These are phyloP conservation scores for Candida gorgasii DNA, from an alignment of 805 yeast species.

Conservation along the genomic window DNA sequence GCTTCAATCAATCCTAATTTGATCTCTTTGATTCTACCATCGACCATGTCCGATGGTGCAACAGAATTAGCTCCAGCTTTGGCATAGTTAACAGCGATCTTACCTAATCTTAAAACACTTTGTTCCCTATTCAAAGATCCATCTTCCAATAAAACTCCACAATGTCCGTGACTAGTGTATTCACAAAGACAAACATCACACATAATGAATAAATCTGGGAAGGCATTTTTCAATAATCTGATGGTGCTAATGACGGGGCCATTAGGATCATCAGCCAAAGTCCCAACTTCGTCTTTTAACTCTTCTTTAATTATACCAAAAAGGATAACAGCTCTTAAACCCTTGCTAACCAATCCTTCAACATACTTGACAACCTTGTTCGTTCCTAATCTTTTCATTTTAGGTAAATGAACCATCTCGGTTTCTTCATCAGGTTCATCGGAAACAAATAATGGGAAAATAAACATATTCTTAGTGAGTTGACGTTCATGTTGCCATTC, in stretches of 20 bases:
- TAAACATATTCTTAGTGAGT: constrained; percentile 83
- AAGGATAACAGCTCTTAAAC: constrained; percentile 79
- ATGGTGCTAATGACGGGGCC: constrained; percentile 91
- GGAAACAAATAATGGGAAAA: constrained; percentile 86
- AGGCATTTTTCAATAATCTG: constrained; percentile 58
- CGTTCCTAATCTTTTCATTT: constrained; percentile 83
- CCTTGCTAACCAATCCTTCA: constrained; percentile 68
- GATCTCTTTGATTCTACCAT: constrained; percentile 88
- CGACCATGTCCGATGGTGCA: constrained; percentile 98
- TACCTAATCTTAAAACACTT: constrained; percentile 82
- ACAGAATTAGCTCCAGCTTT: constrained; percentile 94
- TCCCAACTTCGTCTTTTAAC: constrained; percentile 76
- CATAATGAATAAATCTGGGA: constrained; percentile 84
- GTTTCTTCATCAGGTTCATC: constrained; percentile 81
- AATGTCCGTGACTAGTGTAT: constrained; percentile 96
- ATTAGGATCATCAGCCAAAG: constrained; percentile 92
- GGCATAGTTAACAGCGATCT: constrained; percentile 94
- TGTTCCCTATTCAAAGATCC: constrained; percentile 76
- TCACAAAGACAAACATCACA: constrained; percentile 97
- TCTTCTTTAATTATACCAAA: constrained; percentile 85
- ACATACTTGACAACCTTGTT: constrained; percentile 77
- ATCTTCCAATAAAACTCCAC: constrained; percentile 87
- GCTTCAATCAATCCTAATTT: constrained; percentile 80
- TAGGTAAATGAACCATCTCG: constrained; percentile 76
- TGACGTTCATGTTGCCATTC: constrained; percentile 91